phyloP scores from a whole-genome alignment of 192 early-diverging fungal genomes.

The Coemansia nantahalensis region DNA sequence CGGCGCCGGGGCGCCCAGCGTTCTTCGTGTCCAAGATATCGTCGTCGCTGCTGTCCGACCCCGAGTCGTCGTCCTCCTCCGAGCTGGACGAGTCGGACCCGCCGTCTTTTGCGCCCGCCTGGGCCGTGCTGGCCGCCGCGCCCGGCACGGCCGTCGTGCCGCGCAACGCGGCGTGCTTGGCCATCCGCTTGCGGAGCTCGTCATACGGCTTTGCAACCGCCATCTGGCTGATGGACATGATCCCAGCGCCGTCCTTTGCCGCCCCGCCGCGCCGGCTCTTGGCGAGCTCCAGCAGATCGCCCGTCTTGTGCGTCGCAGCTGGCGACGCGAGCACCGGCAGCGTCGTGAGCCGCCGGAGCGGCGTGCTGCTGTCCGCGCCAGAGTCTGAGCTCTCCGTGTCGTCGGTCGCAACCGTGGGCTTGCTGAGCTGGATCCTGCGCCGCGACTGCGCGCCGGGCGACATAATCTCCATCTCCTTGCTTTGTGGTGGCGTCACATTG shows the following conservation, averaged over 20 bases:
- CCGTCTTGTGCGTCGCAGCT: conserved; percentile 1
- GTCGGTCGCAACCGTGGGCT: not conserved
- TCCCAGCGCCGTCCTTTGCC: conserved; percentile 17
- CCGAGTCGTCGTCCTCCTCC: conserved; percentile 5
- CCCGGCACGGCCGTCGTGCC: not conserved
- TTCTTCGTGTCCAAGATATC: not conserved
- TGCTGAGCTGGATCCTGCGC: conserved; percentile 29
- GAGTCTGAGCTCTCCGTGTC: conserved; percentile 12
- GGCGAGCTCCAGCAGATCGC: conserved; percentile 25
- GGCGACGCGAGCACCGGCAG: conserved; percentile 33
- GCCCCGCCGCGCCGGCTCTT: conserved; percentile 13
- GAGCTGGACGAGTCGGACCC: not conserved
- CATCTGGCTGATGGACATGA: conserved; percentile 43
- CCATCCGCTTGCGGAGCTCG: conserved; percentile 42
- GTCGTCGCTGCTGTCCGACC: conserved; percentile 3
- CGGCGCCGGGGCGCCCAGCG: not conserved
- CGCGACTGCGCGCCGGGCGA: conserved; percentile 5
- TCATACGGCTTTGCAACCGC: conserved; percentile 42
- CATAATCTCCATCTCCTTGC: not conserved
- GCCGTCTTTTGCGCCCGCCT: too few relatives aligned
- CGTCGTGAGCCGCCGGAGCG: conserved; percentile 12
- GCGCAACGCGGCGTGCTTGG: conserved; percentile 12
- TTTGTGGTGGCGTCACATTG: too few relatives aligned
- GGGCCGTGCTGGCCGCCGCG: too few relatives aligned
- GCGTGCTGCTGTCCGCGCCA: conserved; percentile 13